Evolutionary conservation across 2,329 filamentous ascomycete genomes (phyloP).

Genomic region (Colletotrichum somersetense): DNA sequence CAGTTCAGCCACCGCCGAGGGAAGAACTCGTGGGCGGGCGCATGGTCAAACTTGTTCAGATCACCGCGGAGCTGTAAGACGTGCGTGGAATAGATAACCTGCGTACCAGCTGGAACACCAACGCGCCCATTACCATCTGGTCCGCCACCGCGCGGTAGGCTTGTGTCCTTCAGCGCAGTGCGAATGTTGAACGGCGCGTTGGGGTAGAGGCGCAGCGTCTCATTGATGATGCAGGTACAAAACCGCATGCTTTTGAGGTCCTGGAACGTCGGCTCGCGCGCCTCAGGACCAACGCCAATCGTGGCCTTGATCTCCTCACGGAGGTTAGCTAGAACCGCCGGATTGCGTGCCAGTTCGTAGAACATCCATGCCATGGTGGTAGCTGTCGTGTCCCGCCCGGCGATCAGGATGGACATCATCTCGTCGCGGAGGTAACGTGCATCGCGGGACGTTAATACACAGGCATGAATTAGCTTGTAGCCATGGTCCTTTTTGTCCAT

Average conservation of each 20-base stretch:
- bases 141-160: conserved; percentile 70
- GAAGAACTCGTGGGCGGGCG: neutral
- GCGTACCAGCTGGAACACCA: conserved; percentile 52
- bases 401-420: conserved; percentile 76
- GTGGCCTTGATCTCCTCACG: conserved; percentile 53
- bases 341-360: conserved; percentile 55
- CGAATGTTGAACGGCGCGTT: conserved; percentile 84
- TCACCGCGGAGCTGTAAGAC: conserved; percentile 5
- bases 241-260: conserved; percentile 75
- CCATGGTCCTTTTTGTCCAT: conserved; percentile 64
- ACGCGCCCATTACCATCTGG: conserved; percentile 64
- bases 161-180: conserved; percentile 77
- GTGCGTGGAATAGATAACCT: conserved; percentile 16
- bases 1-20: conserved; percentile 50
- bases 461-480: conserved; percentile 85
- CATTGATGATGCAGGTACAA: conserved; percentile 78
- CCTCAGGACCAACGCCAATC: conserved; percentile 60
- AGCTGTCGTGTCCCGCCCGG: conserved; percentile 68
- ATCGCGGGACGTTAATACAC: conserved; percentile 70
- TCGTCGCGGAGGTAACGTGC: conserved; percentile 78
- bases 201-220: conserved; percentile 82
- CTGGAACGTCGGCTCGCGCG: conserved; percentile 44
- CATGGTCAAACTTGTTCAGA: neutral
- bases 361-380: conserved; percentile 62
- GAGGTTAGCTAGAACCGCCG: conserved; percentile 56